A percentile compares a stretch with the other conserved stretches of the same genome.
phyloP scores from a whole-genome alignment of 495 filamentous ascomycete species.

The Hypoxylon rickii region DNA sequence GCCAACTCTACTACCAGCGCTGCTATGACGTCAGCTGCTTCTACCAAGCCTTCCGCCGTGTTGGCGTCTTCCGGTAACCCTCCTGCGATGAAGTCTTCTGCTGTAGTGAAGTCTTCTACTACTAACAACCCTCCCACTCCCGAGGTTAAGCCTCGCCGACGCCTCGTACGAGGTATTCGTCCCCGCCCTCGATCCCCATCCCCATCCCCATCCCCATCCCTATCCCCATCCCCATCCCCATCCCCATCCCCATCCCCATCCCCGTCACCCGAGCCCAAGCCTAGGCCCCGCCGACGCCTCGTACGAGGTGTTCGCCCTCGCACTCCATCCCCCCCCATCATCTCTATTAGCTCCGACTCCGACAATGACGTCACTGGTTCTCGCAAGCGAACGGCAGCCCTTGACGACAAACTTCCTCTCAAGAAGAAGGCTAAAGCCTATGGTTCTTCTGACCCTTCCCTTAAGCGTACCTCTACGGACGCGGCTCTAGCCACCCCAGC shows the following conservation, averaged over 20 bases:
- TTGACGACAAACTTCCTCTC: not conserved
- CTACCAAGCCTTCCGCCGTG: too few species aligned
- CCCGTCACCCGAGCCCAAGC: conserved; percentile 40
- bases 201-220: conserved; percentile 20
- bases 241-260: not conserved
- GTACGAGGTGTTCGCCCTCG: conserved; percentile 61
- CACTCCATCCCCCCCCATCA: conserved; percentile 45
- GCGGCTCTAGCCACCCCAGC: too few species aligned
- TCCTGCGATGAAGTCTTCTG: too few species aligned
- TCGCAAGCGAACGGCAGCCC: too few species aligned
- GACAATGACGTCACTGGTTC: not conserved
- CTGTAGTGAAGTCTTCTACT: too few species aligned
- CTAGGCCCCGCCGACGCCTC: conserved; percentile 51
- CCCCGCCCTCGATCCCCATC: conserved; percentile 27
- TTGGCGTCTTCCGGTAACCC: too few species aligned
- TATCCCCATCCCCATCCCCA: conserved; percentile 8
- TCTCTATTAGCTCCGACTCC: conserved; percentile 13
- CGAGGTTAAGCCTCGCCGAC: conserved; percentile 40
- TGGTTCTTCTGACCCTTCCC: too few species aligned
- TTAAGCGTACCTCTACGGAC: too few species aligned
- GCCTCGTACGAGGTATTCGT: conserved; percentile 65
- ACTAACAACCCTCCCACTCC: conserved; percentile 37
- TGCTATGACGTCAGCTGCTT: too few species aligned
- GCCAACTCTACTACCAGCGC: too few species aligned
- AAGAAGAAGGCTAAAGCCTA: too few species aligned